Base-by-base conservation (phyloP, 1,139 yeast genomes). In the Sugiyamaella pinicola region DNA sequence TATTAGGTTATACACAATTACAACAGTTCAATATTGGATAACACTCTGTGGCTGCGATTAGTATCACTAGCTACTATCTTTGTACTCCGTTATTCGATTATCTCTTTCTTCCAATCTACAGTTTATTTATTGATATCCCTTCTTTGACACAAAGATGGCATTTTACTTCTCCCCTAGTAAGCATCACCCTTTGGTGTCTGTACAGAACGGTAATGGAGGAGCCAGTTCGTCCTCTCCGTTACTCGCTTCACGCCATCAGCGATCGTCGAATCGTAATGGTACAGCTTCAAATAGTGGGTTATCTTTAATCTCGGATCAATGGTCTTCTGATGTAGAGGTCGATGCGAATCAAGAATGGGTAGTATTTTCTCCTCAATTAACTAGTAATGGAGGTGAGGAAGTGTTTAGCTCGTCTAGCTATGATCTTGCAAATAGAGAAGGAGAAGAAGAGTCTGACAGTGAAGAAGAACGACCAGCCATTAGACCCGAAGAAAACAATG, bases 281-380 rank as follows among this genome's bases (percentile, higher is more conserved):
- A 28, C 51, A 17, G 18, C 42, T 15, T 28, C 40, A 12, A 38
- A 35, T 29, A 43, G 45, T 15, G 49, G 33, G 3, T 21, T 37
- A 18, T 49, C 53, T 44, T 10, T 49, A 17, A 19, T 26, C 10
- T 43, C 45, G 2, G 49, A 37, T 29, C 43, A 38, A 12, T 43
- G 45, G 44, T 38, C 49, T 5, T 37, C 49, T 2, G 42, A 37
- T 17, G 13, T 37, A 6, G 49, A 46, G 21, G 31, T 53, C 9
- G 59, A 51, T 28, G 57, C 50, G 13, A 56, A 53, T 40, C 55
- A 60, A 45, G 69, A 65, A 50, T 65, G 69, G 69, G 65, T 66
- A 15, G 56, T 65, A 47, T 65, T 65, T 54, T 65, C 69, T 13
- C 66, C 68, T 1, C 58, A 55, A 29, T 28, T 51, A 24, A 47